Base-by-base conservation (phyloP, 2,329 filamentous ascomycete genomes). In the Fusarium sp. region DNA sequence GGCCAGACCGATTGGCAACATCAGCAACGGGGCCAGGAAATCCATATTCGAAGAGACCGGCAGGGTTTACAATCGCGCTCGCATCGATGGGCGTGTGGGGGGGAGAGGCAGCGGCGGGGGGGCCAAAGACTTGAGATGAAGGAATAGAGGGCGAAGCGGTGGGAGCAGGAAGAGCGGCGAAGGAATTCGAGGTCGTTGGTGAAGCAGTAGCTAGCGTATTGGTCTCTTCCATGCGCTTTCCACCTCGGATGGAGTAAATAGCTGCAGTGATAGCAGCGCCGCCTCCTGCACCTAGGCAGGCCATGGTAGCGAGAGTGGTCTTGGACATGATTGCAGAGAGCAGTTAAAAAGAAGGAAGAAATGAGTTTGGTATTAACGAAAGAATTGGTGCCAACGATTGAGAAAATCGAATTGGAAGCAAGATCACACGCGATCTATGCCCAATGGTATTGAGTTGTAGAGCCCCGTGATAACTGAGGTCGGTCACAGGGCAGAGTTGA, bases 1-100 rank as follows among this genome's bases (percentile, higher is more conserved):
- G 87, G 33, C 93, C 92, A 25, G 88, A 83, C 37, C 93, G 90
- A 56, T 86, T 86, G 56, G 94, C 90, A 43, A 97, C 84, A 80
- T 99, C 96, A 74, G 90, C 86, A 39, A 97, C 83, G 32, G 96
- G 96, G 60, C 96, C 96, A 0, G 96, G 95, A 80, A 98, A 97
- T 74, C 96, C 92, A 77, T 95, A 95, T 72, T 94, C 87, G 79
- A 94, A 92, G 71, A 95, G 85, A 14, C 92, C 92, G 37, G 89
- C 82, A 6, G 92, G 92, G 78, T 95, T 86, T 75, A 94, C 91
- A 35, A 86, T 88, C 13, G 81, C 75, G 50, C 77, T 73, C 49
- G 76, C 68, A 30, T 78, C 73, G 47, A 75, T 67, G n/a, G 79
- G 75, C 19, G 59, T 43, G 23, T 60, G 47, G 20, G 70, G 76